Evolutionary conservation across 176 grass and related monocot species (phyloP), one percentile per base, ranked within the genome.

Genomic region (Ampelocalamus luodianensis): DNA sequence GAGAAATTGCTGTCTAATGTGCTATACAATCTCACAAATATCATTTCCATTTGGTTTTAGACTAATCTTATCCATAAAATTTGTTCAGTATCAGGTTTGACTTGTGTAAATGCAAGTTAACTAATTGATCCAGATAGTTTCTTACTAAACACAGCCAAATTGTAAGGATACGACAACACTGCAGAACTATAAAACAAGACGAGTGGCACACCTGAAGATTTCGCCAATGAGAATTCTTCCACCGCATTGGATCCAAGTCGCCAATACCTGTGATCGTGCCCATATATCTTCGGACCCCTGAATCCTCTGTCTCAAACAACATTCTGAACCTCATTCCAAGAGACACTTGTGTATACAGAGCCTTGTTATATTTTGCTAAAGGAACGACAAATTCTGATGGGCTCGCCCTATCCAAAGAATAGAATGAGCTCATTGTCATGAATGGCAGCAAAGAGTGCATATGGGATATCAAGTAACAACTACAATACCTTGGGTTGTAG

Each of bases 231-330:
- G 97, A 99, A 85, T 94, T 99, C 38, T 96, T 99, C 97, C 97
- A 99, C 54, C 88, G 78, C 29, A 88, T 68, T 27, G 86, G 83
- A 87, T 99, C 97, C 80, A 99, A 82, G 85, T 99, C 97, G 8
- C 88, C 94, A 65, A 99, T 96, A 76, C 97, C 93, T 65, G 97
- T 99, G 83, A 99, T 93, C 0, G 93, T 99, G 75, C 97, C 97
- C 97, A 99, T 96, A 78, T 94, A 99, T 42, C 97, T 93, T 70
- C 97, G 90, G 16, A 99, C 90, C 48, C 97, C 92, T 39, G 93
- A 99, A 80, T 99, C 93, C 81, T 99, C 97, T n/a, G 93, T 96
- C 71, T 99, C 97, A 61, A 99, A 99, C 63, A 99, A 72, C 97
- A 99, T 99, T 79, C 97, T 92, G 74, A 99, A 99, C 73, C 97